These are phyloP conservation scores for Dendrothele bispora DNA, from an alignment of 768 basidiomycete species.

Conservation along the genomic window DNA sequence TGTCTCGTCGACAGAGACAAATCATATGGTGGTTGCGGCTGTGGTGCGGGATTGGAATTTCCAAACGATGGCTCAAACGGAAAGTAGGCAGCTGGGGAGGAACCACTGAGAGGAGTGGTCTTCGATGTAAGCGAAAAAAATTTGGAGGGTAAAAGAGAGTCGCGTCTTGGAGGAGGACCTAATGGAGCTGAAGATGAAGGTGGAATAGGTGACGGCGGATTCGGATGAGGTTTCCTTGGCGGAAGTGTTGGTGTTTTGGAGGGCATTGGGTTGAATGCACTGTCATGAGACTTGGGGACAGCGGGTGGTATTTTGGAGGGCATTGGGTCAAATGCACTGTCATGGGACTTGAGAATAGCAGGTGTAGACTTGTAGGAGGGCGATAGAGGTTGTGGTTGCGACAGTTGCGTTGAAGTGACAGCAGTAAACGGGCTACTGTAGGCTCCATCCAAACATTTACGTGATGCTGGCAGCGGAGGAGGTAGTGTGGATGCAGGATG, in stretches of 20 bases:
- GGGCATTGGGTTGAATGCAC: not conserved
- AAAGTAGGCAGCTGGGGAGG: constrained; percentile 6
- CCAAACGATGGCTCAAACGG: constrained; percentile 2
- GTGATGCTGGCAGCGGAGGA: constrained; percentile 11
- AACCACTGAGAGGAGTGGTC: constrained; percentile 10
- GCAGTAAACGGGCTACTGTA: constrained; percentile 17
- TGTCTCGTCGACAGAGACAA: constrained; percentile 67
- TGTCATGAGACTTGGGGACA: constrained; percentile 10
- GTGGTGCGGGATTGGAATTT: constrained; percentile 16
- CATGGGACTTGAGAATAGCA: constrained; percentile 26
- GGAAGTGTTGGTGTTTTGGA: constrained; percentile 47
- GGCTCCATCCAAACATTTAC: too few species aligned
- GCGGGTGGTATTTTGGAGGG: constrained; percentile 16
- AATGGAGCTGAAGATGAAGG: constrained; percentile 18
- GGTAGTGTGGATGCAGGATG: constrained; percentile 23
- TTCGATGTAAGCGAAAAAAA: constrained; percentile 19
- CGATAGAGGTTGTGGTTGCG: too few species aligned
- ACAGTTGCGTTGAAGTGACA: constrained; percentile 1
- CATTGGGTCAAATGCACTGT: constrained; percentile 40
- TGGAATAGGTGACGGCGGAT: too few species aligned
- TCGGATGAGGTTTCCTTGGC: constrained; percentile 46
- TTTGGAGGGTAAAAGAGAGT: constrained; percentile 19
- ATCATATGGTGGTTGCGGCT: constrained; percentile 44
- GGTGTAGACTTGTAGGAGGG: not conserved
- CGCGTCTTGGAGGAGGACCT: constrained; percentile 39